Conservation (phyloP, 2,329 filamentous ascomycete species). For the Claviceps sp. region DNA sequence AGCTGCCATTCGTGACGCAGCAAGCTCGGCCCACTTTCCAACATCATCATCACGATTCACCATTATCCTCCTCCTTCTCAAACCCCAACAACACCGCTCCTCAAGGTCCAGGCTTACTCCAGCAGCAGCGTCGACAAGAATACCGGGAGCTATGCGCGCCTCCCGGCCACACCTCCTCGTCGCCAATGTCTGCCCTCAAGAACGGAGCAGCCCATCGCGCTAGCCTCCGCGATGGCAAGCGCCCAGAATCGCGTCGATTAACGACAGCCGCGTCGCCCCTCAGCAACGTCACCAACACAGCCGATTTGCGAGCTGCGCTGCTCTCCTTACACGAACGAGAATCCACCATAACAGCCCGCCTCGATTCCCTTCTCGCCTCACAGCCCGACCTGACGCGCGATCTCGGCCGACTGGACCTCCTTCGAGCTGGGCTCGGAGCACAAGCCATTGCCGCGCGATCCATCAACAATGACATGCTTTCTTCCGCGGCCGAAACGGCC, state of each 20-base stretch:
- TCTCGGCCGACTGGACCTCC: constrained; percentile 72
- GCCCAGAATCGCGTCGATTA: constrained; percentile 9
- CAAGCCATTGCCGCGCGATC: constrained; percentile 73
- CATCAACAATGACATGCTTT: constrained; percentile 84
- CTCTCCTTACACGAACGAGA: constrained; percentile 65
- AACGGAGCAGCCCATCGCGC: constrained; percentile 28
- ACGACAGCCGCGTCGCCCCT: constrained; percentile 26
- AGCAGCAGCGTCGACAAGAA: constrained; percentile 3
- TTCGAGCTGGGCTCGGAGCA: constrained; percentile 75
- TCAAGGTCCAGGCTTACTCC: not conserved
- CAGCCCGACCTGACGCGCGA: constrained; percentile 81
- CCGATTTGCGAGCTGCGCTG: constrained; percentile 69
- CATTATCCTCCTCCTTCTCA: not conserved
- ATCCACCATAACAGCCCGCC: constrained; percentile 54
- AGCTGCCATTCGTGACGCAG: not conserved
- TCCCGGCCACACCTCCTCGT: constrained; percentile 21
- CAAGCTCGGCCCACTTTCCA: not conserved
- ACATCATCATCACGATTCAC: not conserved
- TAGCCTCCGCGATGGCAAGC: constrained; percentile 17
- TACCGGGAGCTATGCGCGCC: constrained; percentile 29
- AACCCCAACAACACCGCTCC: not conserved
- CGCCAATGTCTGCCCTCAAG: constrained; percentile 33
- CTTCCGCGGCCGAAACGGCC: constrained; percentile 72
- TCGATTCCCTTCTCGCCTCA: constrained; percentile 65
- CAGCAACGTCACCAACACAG: constrained; percentile 58